Base-by-base conservation (phyloP, 208 protist genomes). In the Plasmodiophora brassicae region DNA sequence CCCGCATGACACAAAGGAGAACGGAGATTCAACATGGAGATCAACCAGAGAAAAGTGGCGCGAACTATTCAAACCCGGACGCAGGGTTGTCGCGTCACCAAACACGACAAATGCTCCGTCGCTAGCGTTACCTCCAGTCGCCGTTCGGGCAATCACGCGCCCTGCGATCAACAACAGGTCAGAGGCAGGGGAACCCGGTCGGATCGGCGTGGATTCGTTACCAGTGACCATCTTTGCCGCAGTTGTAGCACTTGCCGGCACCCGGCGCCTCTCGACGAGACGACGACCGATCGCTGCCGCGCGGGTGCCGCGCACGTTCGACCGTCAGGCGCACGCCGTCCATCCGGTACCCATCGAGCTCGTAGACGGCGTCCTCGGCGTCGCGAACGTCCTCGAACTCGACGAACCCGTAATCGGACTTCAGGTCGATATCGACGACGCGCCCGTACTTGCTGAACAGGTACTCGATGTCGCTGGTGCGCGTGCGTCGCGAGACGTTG, bases 361-460 rank as follows among this genome's bases (percentile, higher is more conserved):
- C 71, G 36, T 85, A 53, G 36, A 88, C 43, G n/a, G 87, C 87
- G 10, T 89, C 50, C 35, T 89, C 87, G 20, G 87, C 87, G 41
- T 89, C 87, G 35, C 84, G 65, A 1, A 28, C 86, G 36, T 87
- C 41, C 35, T 89, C 87, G 71, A 86, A 89, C 46, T 89, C 87
- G 28, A 88, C 84, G 45, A 86, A 87, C 53, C 39, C 87, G 36
- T 53, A 89, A 43, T 71, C 87, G 43, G 36, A 28, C 72, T 89
- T 89, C 71, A 89, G n/a, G 36, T 89, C 65, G 43, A 89, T 46
- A 20, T 85, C 46, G n/a, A 46, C 14, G 8, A 89, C 83, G 8
- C 54, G 44, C 38, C 87, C 87, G 41, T 87, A 89, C 35, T 87
- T 44, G 14, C 25, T 44, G 38, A 89, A 89, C 71, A 85, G n/a